Evolutionary conservation across 345 rosid genomes (phyloP), one percentile per base, ranked within the genome.

Genomic region (Salix purpurea): DNA sequence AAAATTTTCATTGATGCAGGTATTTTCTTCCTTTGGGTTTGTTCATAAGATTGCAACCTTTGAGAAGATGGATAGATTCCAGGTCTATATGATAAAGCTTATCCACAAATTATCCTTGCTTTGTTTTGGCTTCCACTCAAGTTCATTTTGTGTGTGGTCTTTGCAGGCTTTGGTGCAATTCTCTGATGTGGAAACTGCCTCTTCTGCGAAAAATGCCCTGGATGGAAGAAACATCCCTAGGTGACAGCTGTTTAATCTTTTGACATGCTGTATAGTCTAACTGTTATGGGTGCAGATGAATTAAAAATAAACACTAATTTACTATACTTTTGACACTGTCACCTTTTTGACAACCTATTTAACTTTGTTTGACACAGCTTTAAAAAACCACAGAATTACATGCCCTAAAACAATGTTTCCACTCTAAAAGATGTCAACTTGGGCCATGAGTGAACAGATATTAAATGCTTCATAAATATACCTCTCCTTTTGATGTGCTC

Each of bases 151-250:
- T 71, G 32, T 71, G 32, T 61, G 54, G 42, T 87, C 28, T 78
- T 80, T 80, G 73, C 77, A 96, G 99, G 99, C 99, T 30, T 79
- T 96, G 88, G 99, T 96, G 88, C 99, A 96, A 87, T 96, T 92
- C 86, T 79, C 98, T 21, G 98, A 96, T 72, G 82, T 91, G 11
- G 97, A 88, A 83, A 96, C 97, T 77, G 99, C 99, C 37, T 86
- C 97, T 21, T 77, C 93, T 76, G 98, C 98, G 19, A 96, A 90
- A 90, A 81, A 83, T 84, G 86, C 94, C 54, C 87, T 96, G 65
- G 98, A 92, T 83, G 97, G 98, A 89, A 89, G 99, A 92, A 91
- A 85, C 87, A 96, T 96, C 79, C 98, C 99, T 85, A 96, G 99
- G 99, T 96, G 91, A 92, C 90, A 60, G 82, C 87, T 88, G 87